Evolutionary conservation across 148 eudicot species (phyloP), one percentile per base, ranked within the genome.

Genomic region (Spergularia marina): DNA sequence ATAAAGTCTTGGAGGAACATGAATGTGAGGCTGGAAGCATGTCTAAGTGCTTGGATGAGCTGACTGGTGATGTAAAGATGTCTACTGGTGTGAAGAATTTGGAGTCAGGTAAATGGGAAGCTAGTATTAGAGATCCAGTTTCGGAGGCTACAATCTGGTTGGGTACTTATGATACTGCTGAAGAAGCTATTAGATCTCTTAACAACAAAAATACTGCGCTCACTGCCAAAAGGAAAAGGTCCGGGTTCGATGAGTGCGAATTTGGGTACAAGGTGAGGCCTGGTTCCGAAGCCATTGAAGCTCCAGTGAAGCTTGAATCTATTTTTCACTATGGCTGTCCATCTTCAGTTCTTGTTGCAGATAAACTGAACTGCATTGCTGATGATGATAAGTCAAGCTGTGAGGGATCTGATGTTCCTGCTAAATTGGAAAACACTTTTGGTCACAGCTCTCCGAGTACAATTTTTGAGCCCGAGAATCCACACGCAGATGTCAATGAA

Each of bases 361-460:
- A 9, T 44, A 44, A 44, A 0, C 4, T 44, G 49, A 44, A 44
- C 49, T 4, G 10, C 49, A 44, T 44, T 44, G 10, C 49, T 44
- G 49, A 6, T 9, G 49, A 44, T 44, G 49, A 44, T 44, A 44
- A 44, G 8, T 44, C 10, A 9, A 6, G 49, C 10, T 9, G 10
- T 6, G 8, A 9, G 49, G 49, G 4, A 44, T 44, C 49, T 44
- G 49, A 44, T 44, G 10, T 44, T 44, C 49, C 49, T 44, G 49
- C 7, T 44, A 44, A n/a, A 49, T 16, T 67, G 7, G 65, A 56
- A 71, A 2, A 4, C 53, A 39, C 55, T 11, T 15, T 78, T 21
- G 76, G 41, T 63, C 51, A 78, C 17, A 14, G 70, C 51, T 34
- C 67, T 20, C 41, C 41, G 4, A 74, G 49, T 16, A 51, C 60